Conservation (phyloP, 768 basidiomycete species). For the Amylocystis lapponica region DNA sequence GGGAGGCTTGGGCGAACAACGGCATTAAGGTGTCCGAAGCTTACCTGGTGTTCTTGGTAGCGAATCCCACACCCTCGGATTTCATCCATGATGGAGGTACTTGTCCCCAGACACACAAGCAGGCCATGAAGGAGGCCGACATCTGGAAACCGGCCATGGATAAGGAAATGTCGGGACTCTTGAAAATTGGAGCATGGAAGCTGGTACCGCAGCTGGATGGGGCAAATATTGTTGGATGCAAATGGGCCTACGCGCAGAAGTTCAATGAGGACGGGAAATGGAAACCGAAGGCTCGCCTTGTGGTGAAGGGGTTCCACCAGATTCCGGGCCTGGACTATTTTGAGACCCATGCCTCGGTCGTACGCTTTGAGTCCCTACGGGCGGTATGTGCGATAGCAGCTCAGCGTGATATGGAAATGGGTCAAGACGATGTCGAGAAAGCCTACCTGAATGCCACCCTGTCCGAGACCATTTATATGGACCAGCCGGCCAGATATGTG, state of each 20-base stretch:
- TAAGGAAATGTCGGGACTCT: not conserved
- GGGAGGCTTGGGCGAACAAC: too few species aligned
- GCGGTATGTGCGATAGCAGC: conserved; percentile 31
- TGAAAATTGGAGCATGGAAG: not conserved
- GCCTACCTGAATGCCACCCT: too few species aligned
- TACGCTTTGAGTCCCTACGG: conserved; percentile 1
- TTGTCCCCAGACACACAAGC: not conserved
- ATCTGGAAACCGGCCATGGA: conserved; percentile 1
- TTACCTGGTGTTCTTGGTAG: too few species aligned
- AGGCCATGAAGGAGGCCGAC: not conserved
- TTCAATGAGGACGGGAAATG: conserved; percentile 19
- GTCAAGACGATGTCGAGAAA: too few species aligned
- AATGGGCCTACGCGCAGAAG: conserved; percentile 32
- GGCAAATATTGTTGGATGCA: conserved; percentile 21
- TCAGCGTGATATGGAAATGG: conserved; percentile 11
- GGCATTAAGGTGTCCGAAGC: too few species aligned
- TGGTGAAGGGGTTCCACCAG: conserved; percentile 33
- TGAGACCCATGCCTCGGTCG: conserved; percentile 20
- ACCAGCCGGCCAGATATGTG: not conserved
- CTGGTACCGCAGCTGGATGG: not conserved
- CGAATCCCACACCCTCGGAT: too few species aligned
- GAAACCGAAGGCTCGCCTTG: conserved; percentile 30
- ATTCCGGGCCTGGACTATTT: conserved; percentile 28
- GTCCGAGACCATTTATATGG: too few species aligned
- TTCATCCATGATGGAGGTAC: too few species aligned